Percentiles rank a stretch among this genome's conserved stretches.
Evolutionary conservation across 805 yeast species (phyloP).

Genomic region (Nakazawaea wickerhamii): DNA sequence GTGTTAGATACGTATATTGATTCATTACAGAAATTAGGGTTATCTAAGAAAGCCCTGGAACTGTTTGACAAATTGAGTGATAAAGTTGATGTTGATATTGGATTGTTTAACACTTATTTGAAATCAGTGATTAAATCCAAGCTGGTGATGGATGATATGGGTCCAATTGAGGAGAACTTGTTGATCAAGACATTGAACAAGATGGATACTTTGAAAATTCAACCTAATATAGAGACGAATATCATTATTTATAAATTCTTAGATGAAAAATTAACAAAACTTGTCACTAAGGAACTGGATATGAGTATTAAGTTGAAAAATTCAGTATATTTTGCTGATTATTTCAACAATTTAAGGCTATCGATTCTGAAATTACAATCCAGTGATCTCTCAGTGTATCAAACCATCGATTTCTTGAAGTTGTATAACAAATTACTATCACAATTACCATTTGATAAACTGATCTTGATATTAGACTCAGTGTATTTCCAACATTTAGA

Average conservation of each 20-base stretch:
- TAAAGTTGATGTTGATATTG: slow-evolving; percentile 4
- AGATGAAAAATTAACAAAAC: slow-evolving; percentile 1
- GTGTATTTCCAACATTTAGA: neutral
- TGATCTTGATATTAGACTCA: neutral
- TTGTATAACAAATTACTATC: neutral
- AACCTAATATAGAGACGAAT: slow-evolving; percentile 8
- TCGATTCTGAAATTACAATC: neutral
- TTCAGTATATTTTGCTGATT: neutral
- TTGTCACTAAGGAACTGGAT: neutral
- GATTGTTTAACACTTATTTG: slow-evolving; percentile 5
- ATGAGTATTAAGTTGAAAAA: neutral
- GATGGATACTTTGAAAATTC: neutral
- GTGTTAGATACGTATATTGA: slow-evolving; percentile 4
- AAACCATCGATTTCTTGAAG: neutral
- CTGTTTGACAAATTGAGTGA: neutral
- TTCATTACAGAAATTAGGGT: slow-evolving; percentile 5
- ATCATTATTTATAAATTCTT: slow-evolving; percentile 4
- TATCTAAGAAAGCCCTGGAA: slow-evolving; percentile 2
- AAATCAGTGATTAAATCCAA: neutral
- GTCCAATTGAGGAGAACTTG: neutral
- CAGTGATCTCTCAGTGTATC: neutral
- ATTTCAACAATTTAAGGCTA: neutral
- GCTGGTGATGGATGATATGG: slow-evolving; percentile 1
- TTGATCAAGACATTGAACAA: neutral
- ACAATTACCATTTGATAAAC: neutral